A percentile compares a stretch with the other conserved stretches of the same genome.
Conservation (phyloP, 2,329 filamentous ascomycete genomes). For the Podosphaera aphanis region DNA sequence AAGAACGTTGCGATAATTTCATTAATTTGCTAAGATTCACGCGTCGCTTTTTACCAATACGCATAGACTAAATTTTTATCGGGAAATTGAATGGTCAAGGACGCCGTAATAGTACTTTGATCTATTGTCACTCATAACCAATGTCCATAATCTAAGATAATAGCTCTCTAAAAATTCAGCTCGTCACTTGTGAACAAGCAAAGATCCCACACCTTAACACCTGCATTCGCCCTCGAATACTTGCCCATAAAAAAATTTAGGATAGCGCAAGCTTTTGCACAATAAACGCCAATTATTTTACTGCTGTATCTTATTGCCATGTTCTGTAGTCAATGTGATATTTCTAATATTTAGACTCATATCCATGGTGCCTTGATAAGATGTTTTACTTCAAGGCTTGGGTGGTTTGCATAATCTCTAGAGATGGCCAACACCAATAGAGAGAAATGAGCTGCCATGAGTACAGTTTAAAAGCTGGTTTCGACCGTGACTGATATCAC, state of each 20-base stretch:
- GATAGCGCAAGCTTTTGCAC: background rate
- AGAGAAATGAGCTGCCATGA: slow-evolving; percentile 21
- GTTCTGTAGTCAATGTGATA: background rate
- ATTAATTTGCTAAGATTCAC: no score
- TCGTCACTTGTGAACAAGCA: background rate
- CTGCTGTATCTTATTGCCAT: background rate
- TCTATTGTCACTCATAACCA: background rate
- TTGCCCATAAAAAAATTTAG: background rate
- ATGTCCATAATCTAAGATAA: background rate
- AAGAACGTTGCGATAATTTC: no score
- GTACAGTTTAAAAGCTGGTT: slow-evolving; percentile 37
- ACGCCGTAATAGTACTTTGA: no score
- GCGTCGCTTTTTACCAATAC: no score
- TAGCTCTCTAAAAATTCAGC: background rate
- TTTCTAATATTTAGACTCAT: background rate
- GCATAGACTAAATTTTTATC: no score
- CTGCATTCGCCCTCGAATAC: background rate
- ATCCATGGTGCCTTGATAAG: background rate
- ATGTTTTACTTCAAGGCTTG: background rate
- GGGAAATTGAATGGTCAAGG: no score
- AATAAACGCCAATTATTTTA: background rate
- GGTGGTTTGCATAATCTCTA: slow-evolving; percentile 21
- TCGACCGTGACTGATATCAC: slow-evolving; percentile 31
- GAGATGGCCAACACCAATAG: slow-evolving; percentile 30
- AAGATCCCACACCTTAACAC: background rate